Base-by-base conservation (phyloP, 192 early-diverging fungal species). In the Coemansia interrupta region DNA sequence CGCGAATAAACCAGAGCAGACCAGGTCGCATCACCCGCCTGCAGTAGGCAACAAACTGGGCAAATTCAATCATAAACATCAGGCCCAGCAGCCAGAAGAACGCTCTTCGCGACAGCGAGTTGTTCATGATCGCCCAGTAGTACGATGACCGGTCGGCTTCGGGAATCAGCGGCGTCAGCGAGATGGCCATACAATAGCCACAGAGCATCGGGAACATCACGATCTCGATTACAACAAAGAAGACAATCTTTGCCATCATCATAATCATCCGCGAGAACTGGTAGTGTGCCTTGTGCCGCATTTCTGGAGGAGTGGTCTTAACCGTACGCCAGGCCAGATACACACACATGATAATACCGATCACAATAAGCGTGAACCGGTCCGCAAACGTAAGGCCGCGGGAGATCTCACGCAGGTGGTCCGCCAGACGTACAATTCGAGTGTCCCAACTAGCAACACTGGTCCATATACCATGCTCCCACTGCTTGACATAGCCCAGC, bases 1-100 rank as follows among this genome's bases (percentile, higher is more conserved):
- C 95, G 43, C 94, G 87, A 54, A 99, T 92, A 66, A 97, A 97
- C 96, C 96, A 99, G 83, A 99, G 84, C 22, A 97, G 91, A 17
- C 96, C 96, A 2, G 90, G 89, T 1, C 96, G 87, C 26, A 97
- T 85, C 17, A 94, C 81, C 40, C 89, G 83, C 26, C 94, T 83
- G 29, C 91, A 90, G 15, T 86, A 76, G 17, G 86, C 65, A 4
- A 99, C 87, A 68, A 94, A 94, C 7, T 86, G 76, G 3, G 95
- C 89, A 83, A 99, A 92, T 59, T 90, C 84, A 55, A 92, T 92
- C 93, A 98, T 94, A 64, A 96, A 94, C 17, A 84, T 84, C 11
- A 96, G 94, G 2, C 96, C 96, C 4, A 87, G 59, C 59, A 97
- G 82, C 96, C 95, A 97, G 62, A 47, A 92, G 85, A 51, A 73